Evolutionary conservation across 1,284 basidiomycete genomes (phyloP), one percentile per base, ranked within the genome.

Genomic region (Singerocomus inundabilis): DNA sequence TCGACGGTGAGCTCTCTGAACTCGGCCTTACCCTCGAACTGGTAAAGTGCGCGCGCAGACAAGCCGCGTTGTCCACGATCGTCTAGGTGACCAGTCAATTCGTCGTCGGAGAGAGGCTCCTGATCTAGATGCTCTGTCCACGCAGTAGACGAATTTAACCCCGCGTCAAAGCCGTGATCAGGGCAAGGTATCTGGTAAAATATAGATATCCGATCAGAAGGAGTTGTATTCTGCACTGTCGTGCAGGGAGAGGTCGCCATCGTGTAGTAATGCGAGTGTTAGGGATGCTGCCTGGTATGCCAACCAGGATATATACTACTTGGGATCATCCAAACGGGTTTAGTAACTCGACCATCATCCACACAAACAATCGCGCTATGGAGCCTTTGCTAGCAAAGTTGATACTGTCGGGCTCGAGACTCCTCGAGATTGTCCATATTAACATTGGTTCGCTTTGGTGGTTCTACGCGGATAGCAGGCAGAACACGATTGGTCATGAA

Each of bases 111-210:
- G 32, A 70, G 61, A 25, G 69, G 69, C 5, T 54, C 64, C 9
- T 70, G 69, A 52, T 77, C 75, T 9, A 81, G 70, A 52, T 81
- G 79, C 49, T 79, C 83, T 13, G 84, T 84, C 87, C 86, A 90
- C 6, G 84, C 87, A 2, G 75, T 68, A 1, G 88, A 90, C 5
- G 84, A 77, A 66, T 90, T 88, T 64, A 90, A 75, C 2, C 88
- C 86, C 6, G 82, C 79, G 64, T 89, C 88, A 58, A 89, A 88
- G 47, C 81, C 81, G 30, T 74, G 72, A 45, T 71, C 52, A 12
- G 63, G 60, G 43, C 21, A 51, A 30, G 55, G 66, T 32, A 54
- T 44, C 31, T 56, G 53, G 34, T 32, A n/a, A 36, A 58, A 52
- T 10, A 30, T 41, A 8, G 41, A 46, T 32, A 45, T 44, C 8